A percentile compares a stretch with the other conserved stretches of the same genome.
These are phyloP conservation scores for Lotmaria passim DNA, from an alignment of 208 protist species.

Conservation along the genomic window DNA sequence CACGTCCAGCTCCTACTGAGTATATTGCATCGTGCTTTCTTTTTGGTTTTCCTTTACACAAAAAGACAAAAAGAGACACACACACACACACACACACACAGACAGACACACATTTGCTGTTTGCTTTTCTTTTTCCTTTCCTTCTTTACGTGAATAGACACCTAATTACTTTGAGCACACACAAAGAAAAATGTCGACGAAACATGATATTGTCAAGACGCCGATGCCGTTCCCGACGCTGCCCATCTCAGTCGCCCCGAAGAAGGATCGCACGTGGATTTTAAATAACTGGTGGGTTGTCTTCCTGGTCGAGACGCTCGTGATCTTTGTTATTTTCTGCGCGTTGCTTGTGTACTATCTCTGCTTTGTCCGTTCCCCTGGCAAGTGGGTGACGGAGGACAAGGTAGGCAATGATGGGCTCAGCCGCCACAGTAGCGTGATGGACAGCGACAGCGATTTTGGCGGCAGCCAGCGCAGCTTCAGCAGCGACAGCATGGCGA, in stretches of 20 bases:
- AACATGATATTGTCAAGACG: slow-evolving; percentile 39
- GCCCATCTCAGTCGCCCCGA: slow-evolving; percentile 22
- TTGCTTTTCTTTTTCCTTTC: slow-evolving; percentile 9
- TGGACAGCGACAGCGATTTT: slow-evolving; percentile 8
- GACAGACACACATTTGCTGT: not conserved
- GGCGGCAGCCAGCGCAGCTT: not conserved
- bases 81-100: no score
- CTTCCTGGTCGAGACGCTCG: slow-evolving; percentile 31
- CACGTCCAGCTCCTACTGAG: no score
- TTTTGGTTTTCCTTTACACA: no score
- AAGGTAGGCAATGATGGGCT: slow-evolving; percentile 26
- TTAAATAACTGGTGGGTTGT: slow-evolving; percentile 45
- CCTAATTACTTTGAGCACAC: no score
- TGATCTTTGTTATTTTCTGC: slow-evolving; percentile 45
- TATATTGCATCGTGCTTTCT: no score
- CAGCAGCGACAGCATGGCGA: slow-evolving; percentile 14
- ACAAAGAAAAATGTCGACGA: not conserved
- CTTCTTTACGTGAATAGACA: no score
- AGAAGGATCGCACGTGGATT: slow-evolving; percentile 20
- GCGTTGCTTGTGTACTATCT: slow-evolving; percentile 42
- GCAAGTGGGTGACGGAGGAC: slow-evolving; percentile 28
- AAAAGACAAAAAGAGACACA: no score
- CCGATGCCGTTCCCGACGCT: slow-evolving; percentile 57
- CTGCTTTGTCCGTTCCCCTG: slow-evolving; percentile 30
- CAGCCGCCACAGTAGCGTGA: slow-evolving; percentile 20